Evolutionary conservation across 2,329 filamentous ascomycete genomes (phyloP).

Genomic region (Seiridium cupressi): DNA sequence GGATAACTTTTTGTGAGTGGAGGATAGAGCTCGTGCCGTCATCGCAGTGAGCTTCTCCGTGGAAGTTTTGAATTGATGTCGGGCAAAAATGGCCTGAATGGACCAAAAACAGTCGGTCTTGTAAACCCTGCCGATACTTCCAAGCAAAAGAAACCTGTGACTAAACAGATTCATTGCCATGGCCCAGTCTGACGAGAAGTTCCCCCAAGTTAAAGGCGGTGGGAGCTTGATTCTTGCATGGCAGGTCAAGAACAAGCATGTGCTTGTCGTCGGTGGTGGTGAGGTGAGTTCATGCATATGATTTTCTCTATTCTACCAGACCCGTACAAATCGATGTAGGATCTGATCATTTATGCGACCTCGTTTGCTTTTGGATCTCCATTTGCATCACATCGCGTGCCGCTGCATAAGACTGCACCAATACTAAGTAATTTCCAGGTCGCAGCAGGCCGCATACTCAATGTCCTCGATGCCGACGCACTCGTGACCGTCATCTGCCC

Average conservation of each 20-base stretch:
- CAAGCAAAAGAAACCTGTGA: not conserved
- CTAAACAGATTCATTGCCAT: conserved; percentile 13
- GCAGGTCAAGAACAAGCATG: conserved; percentile 86
- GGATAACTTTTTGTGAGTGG: not conserved
- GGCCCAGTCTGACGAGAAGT: conserved; percentile 39
- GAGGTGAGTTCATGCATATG: conserved; percentile 61
- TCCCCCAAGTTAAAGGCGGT: conserved; percentile 81
- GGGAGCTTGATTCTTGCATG: conserved; percentile 94
- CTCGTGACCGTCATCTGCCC: conserved; percentile 85
- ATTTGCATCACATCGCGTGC: no score
- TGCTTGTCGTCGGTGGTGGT: conserved; percentile 92
- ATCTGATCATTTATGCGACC: not conserved
- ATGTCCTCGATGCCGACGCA: conserved; percentile 89
- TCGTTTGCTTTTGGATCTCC: not conserved
- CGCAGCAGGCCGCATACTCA: conserved; percentile 88
- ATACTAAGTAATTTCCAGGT: conserved; percentile 56
- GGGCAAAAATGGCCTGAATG: conserved; percentile 5
- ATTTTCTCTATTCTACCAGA: conserved; percentile 4
- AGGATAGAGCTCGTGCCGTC: not conserved
- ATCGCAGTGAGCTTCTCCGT: not conserved
- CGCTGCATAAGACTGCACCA: no score
- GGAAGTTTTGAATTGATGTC: not conserved
- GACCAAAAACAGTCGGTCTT: conserved; percentile 6
- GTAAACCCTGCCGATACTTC: not conserved
- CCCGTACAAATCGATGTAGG: not conserved